Base-by-base conservation (phyloP, 345 rosid species). In the Lepidium aucheri region DNA sequence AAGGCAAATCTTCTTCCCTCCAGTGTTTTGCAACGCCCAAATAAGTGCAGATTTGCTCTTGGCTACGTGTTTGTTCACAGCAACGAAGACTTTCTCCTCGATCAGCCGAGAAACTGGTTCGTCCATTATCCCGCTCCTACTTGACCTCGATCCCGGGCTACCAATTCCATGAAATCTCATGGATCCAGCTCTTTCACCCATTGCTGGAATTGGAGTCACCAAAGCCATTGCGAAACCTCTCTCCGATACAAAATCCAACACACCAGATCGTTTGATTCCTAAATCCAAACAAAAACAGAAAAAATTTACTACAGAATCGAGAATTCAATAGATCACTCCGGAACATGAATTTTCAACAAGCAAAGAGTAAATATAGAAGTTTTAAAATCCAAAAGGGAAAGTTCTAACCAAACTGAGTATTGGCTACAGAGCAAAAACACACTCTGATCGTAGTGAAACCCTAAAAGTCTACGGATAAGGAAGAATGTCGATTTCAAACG, bases 11-110 rank as follows among this genome's bases (percentile, higher is more conserved):
- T 74, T 78, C 79, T 77, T 91, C 59, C 96, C 94, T 13, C 86
- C 85, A 1, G 88, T 84, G 55, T 86, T 76, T 30, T 83, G 88
- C 68, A 86, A 63, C 6, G 94, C 90, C 96, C 96, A 91, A 1
- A 73, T 4, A 38, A 86, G 76, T 53, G 74, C 75, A 53, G 77
- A 81, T 64, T 72, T 81, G 77, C 73, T 68, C 64, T 82, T 82
- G 9, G 81, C 82, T 42, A 81, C 76, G 0, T 78, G 74, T 53
- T 82, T 85, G 12, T 84, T 82, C 7, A 88, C 84, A 3, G 96
- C 94, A 6, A 91, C 96, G 36, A 81, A 84, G 15, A 85, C 65
- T 71, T 77, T 84, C 61, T 86, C 94, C 20, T 86, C 88, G 16
- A 81, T 79, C n/a, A 77, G 74, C 6, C 68, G 65, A n/a, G 83